Evolutionary conservation across 2,329 filamentous ascomycete species (phyloP), one percentile per base, ranked within the genome.

Genomic region (Gremmenia infestans): DNA sequence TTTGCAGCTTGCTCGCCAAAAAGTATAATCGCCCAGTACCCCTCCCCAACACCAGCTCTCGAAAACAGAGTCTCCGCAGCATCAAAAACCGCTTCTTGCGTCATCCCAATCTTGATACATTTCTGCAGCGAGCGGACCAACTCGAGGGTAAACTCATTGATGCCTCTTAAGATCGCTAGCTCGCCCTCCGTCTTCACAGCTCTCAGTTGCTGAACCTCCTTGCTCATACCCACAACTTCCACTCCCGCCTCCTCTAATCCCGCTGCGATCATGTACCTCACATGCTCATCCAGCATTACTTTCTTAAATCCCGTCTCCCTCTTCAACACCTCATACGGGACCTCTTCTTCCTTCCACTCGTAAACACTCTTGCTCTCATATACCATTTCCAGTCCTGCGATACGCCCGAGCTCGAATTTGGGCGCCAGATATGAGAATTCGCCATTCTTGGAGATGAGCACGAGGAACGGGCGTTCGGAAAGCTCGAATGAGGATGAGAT

Each of bases 271-370:
- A 79, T 86, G 64, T 85, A 81, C 0, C 83, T 76, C 59, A 84
- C 82, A 64, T 86, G 83, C 60, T 86, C 82, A 58, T 86, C 83
- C 12, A 83, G 74, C 77, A 86, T 83, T 23, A 86, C 60, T 14
- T 66, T 76, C 15, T 69, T 49, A 28, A 56, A 65, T 0, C 59
- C 69, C 0, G 64, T 70, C 1, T 77, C 78, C 32, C 73, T 60
- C 14, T 75, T 71, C 22, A 86, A 71, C 0, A 80, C 84, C 1
- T 70, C 70, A 66, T 85, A 87, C 0, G 81, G 81, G 60, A 84
- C 75, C 78, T 81, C 83, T 60, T 85, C 81, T 61, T 86, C 82
- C 65, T 83, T 78, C 76, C 82, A 86, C 1, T 75, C 73, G 17
- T 86, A 73, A 23, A 84, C 78, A 15, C 79, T 75, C 12, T 85